Evolutionary conservation across 2,329 filamentous ascomycete species (phyloP), one percentile per base, ranked within the genome.

Genomic region (Pseudonectria foliicola): DNA sequence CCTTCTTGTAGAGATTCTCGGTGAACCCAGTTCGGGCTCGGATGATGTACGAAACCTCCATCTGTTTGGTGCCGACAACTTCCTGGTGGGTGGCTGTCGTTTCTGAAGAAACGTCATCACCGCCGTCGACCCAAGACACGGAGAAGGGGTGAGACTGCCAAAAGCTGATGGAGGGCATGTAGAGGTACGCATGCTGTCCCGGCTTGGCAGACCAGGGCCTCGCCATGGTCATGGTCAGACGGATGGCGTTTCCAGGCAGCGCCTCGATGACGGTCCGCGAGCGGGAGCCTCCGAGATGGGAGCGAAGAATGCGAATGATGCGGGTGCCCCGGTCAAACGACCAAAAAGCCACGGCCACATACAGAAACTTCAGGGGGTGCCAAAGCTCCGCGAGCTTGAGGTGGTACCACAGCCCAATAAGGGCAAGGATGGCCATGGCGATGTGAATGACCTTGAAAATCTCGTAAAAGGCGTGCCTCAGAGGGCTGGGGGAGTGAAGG

Each of bases 131-230:
- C 84, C 84, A 90, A 25, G 82, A 81, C 28, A 88, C 69, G 3
- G 82, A 85, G 64, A 89, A 89, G 2, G 84, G 84, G 53, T 90
- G 84, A 30, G 81, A 86, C 48, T 83, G 82, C 73, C 76, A 81
- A 42, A 79, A 69, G 43, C 81, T 81, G 50, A 89, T 66, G 5
- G 70, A 67, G 7, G 85, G 85, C 62, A 90, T 73, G 63, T 88
- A 88, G 13, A 90, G 63, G 57, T 88, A 90, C 25, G 83, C 80
- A 55, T 90, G 84, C 59, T 88, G 82, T 25, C 84, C 83, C 0
- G 84, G 79, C 39, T 70, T 68, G 68, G 85, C 85, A 27, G 64
- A 72, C 82, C 84, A 89, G n/a, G 82, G 82, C 29, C 82, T 77
- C 8, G 82, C 77, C 67, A 89, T 75, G 35, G 74, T 79, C 32